A percentile compares a stretch with the other conserved stretches of the same genome.
Conservation (phyloP, 345 rosid species). For the Camelina sativa region DNA sequence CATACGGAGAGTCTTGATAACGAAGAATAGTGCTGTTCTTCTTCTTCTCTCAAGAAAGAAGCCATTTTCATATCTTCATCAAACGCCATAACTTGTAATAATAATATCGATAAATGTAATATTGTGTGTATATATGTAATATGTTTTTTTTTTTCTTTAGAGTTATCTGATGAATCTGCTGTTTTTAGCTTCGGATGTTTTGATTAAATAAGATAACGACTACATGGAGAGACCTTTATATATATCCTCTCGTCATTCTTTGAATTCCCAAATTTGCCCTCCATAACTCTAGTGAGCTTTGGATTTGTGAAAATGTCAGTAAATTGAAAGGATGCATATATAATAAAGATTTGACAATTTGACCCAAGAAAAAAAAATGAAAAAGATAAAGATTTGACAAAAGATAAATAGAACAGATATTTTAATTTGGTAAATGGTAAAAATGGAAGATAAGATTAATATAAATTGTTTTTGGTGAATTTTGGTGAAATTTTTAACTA, state of each 20-base stretch:
- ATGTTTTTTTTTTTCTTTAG: not conserved
- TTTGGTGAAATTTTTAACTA: too few relatives aligned
- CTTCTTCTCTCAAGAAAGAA: slow-evolving; percentile 33
- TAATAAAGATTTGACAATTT: too few relatives aligned
- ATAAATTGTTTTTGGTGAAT: too few relatives aligned
- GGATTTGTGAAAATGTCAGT: not conserved
- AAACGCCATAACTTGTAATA: slow-evolving; percentile 30
- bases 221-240: slow-evolving; percentile 29
- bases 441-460: too few relatives aligned
- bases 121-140: not conserved
- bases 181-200: slow-evolving; percentile 22
- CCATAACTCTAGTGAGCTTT: not conserved
- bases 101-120: not conserved
- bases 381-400: too few relatives aligned
- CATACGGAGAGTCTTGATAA: slow-evolving; percentile 45
- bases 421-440: too few relatives aligned
- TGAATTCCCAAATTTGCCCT: slow-evolving; percentile 11
- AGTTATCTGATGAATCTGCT: slow-evolving; percentile 14
- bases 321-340: too few relatives aligned
- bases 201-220: slow-evolving; percentile 22
- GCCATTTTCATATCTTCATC: slow-evolving; percentile 43
- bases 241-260: slow-evolving; percentile 16
- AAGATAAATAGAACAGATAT: too few relatives aligned
- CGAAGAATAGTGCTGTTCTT: slow-evolving; percentile 27
- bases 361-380: too few relatives aligned